Evolutionary conservation across 2,329 filamentous ascomycete genomes (phyloP), one percentile per base, ranked within the genome.

Genomic region (Tolypocladium guangdongense): DNA sequence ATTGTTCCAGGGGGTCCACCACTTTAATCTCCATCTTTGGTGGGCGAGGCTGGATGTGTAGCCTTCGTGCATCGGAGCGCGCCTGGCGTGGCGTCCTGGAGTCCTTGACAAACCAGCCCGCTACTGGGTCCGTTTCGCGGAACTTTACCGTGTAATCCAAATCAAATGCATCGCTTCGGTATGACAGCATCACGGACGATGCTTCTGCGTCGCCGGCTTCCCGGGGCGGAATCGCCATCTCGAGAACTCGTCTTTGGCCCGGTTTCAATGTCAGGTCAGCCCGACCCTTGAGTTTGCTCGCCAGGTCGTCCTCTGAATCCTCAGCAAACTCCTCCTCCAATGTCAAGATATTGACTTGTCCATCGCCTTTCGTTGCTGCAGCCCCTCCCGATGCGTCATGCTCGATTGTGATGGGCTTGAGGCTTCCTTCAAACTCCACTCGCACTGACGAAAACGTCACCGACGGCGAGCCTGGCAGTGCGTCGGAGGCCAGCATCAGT

Each of bases 1-100:
- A 95, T 52, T 90, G 84, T 14, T 82, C 77, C 54, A 78, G 74
- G 8, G 85, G 69, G 41, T 82, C 78, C 2, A 80, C 74, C 11
- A 89, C 71, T 30, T 74, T 78, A 47, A 99, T 81, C 60, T 89
- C 84, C 73, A 99, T 83, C 69, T 96, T 97, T 0, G 93, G 93
- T 32, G 92, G 93, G 59, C 95, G 88, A 1, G 93, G 92, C 52
- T 90, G 77, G 27, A 99, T 83, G 53, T 82, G 84, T 53, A 95
- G 80, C 2, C 73, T 72, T 36, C 80, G 74, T 10, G 79, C 71
- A 48, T 78, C 73, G 12, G 69, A 59, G 10, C 81, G 74, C 32
- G 75, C 68, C 22, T 80, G 66, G 32, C 70, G 73, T 55, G 75
- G 76, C 51, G 69, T 75, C 0, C 67, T 64, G 16, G 71, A 68